Conservation (phyloP, 2,329 filamentous ascomycete genomes). For the Aureobasidium sp. region DNA sequence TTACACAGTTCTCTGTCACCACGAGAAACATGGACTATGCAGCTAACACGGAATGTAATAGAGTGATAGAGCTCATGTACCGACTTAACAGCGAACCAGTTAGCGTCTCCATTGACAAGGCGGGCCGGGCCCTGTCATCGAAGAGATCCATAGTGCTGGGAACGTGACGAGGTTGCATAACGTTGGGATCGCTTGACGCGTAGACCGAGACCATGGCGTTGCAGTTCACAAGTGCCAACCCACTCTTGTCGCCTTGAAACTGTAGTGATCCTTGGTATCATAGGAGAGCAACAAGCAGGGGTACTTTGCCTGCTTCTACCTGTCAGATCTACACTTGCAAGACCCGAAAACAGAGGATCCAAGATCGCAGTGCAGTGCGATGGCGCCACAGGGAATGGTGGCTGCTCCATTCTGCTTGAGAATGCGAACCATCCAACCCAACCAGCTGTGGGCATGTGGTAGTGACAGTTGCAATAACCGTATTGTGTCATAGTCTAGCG, state of each 20-base stretch:
- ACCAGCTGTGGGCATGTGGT: background rate
- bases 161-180: background rate
- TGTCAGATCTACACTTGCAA: slow-evolving; percentile 2
- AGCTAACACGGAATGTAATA: background rate
- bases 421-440: background rate
- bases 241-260: background rate
- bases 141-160: background rate
- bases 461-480: background rate
- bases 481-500: background rate
- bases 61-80: background rate
- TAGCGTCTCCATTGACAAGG: background rate
- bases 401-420: background rate
- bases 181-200: background rate
- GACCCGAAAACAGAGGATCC: background rate
- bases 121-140: slow-evolving; percentile 9
- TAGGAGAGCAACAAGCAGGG: background rate
- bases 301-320: background rate
- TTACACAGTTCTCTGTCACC: background rate
- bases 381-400: background rate
- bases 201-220: background rate
- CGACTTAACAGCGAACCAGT: background rate
- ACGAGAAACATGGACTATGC: background rate
- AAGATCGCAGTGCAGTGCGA: slow-evolving; percentile 1
- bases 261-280: background rate
- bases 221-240: background rate